Evolutionary conservation across 2,329 filamentous ascomycete genomes (phyloP), one percentile per base, ranked within the genome.

Genomic region (Talaromyces piceae): DNA sequence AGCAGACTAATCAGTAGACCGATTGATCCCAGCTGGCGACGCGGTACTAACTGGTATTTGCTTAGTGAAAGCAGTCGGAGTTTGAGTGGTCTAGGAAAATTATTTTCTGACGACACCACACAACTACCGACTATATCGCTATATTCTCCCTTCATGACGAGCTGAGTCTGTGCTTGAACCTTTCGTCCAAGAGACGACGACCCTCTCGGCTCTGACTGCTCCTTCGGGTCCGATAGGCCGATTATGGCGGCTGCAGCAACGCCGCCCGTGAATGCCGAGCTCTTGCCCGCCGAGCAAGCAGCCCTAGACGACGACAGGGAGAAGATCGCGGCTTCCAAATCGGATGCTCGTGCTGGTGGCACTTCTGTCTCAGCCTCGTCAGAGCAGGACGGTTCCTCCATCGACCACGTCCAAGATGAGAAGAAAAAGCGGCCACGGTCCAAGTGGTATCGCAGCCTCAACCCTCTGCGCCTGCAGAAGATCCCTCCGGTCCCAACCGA

Each of bases 401-500:
- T 20, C 8, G 39, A 27, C 28, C 27, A 41, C 9, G 31, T 37
- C 12, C n/a, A 41, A 39, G 22, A 25, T 3, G n/a, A 49, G 22
- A 49, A 41, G 41, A 20, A 16, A 13, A 43, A 43, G 20, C 23
- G 13, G 20, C 22, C 3, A 2, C n/a, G 13, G 23, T 31, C 45
- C 31, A 53, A 26, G 62, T 75, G 72, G 73, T 63, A 70, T 57
- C 61, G 61, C 50, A 66, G 58, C 41, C 55, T 74, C 46, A 75
- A 76, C 52, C 73, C 73, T 9, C 54, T 76, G 16, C 68, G 72
- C 63, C 68, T 70, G 54, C 75, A 75, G 41, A 64, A 66, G 16
- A 69, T 70, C 33, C 80, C 81, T n/a, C 77, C 79, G 2, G 66
- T 83, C 2, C 81, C 81, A 1, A 65, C 76, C 23, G 70, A 77